Evolutionary conservation across 2,329 filamentous ascomycete species (phyloP).

Genomic region (Ramularia collo-cygni): DNA sequence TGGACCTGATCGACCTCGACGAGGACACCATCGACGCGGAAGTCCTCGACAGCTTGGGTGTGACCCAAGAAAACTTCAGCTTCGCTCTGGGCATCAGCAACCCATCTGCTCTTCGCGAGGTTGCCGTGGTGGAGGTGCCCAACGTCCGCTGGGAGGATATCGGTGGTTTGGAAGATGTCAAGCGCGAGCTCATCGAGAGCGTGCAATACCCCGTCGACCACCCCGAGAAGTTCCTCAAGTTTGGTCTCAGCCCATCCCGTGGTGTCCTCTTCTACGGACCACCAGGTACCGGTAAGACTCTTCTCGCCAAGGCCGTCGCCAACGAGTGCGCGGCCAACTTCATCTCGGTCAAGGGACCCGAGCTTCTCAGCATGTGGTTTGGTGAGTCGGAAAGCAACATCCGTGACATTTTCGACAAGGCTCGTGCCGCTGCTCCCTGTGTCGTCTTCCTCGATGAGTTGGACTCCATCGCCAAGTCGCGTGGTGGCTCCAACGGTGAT

Average conservation of each 20-base stretch:
- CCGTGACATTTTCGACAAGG: constrained; percentile 99
- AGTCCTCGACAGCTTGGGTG: constrained; percentile 93
- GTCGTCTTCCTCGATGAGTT: constrained; percentile 98
- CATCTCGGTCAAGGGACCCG: constrained; percentile 97
- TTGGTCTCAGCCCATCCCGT: constrained; percentile 92
- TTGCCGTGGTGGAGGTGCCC: constrained; percentile 97
- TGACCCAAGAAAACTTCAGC: constrained; percentile 99
- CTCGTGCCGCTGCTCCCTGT: constrained; percentile 92
- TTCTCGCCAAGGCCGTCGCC: too few species aligned
- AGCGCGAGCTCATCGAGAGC: constrained; percentile 98
- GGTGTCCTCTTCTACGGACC: constrained; percentile 99
- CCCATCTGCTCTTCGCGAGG: constrained; percentile 95
- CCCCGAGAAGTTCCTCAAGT: constrained; percentile 99
- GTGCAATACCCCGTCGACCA: constrained; percentile 99
- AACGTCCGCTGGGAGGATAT: constrained; percentile 99
- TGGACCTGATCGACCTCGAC: constrained; percentile 98
- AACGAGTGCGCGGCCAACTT: constrained; percentile 99
- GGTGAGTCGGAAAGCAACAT: constrained; percentile 99
- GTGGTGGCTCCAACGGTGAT: constrained; percentile 92
- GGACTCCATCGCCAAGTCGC: constrained; percentile 98
- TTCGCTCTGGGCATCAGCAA: constrained; percentile 97
- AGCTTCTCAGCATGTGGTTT: constrained; percentile 99
- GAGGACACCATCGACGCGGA: constrained; percentile 99
- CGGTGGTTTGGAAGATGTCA: constrained; percentile 95
- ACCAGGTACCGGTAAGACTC: constrained; percentile 99